A percentile compares a stretch with the other conserved stretches of the same genome.
These are phyloP conservation scores for Penicillium sp. DNA, from an alignment of 2,329 filamentous ascomycete genomes.

Conservation along the genomic window DNA sequence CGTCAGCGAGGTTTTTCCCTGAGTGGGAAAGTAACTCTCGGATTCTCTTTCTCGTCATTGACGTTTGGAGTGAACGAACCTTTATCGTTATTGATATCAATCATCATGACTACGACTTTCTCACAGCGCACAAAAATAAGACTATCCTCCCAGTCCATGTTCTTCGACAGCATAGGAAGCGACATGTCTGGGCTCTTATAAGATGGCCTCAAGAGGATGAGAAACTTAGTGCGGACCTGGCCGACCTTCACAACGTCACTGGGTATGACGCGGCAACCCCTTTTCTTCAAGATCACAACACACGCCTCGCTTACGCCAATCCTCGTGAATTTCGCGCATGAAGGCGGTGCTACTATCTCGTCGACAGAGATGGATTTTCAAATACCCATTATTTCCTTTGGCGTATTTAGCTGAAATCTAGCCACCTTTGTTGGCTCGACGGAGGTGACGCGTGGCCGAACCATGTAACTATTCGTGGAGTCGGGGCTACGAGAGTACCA, in stretches of 20 bases:
- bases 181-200: constrained; percentile 9
- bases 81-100: constrained; percentile 15
- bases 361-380: no score
- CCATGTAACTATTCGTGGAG: no score
- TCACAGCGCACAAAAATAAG: constrained; percentile 11
- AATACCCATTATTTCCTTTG: no score
- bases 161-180: constrained; percentile 5
- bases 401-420: no score
- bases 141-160: constrained; percentile 10
- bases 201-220: constrained; percentile 16
- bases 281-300: constrained; percentile 12
- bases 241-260: constrained; percentile 14
- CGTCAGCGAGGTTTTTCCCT: constrained; percentile 18
- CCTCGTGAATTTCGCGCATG: not conserved
- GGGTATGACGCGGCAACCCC: constrained; percentile 8
- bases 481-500: no score
- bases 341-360: no score
- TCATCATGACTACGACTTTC: constrained; percentile 12
- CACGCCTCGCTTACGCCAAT: not conserved
- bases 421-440: no score
- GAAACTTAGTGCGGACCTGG: constrained; percentile 6
- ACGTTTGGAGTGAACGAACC: constrained; percentile 11
- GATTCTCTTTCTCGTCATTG: constrained; percentile 14
- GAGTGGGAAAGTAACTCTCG: constrained; percentile 10
- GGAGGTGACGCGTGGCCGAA: no score